Conservation (phyloP, 257 asterid species). For the Solanum pennellii region DNA sequence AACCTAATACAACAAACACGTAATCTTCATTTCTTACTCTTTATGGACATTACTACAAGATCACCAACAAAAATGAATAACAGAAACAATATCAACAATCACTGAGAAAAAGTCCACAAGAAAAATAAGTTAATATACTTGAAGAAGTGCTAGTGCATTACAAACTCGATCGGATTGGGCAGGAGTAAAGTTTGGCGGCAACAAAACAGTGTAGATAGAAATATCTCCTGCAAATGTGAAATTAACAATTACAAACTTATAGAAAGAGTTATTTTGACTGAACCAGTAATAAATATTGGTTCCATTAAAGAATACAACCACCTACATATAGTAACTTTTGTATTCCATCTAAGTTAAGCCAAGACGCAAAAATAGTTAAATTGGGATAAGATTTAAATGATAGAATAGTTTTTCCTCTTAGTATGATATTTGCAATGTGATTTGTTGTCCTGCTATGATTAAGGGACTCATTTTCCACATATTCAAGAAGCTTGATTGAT, state of each 20-base stretch:
- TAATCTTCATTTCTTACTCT: too few species aligned
- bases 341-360: neutral
- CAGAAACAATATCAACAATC: too few species aligned
- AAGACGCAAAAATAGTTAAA: neutral
- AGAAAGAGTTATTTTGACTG: neutral
- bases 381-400: neutral
- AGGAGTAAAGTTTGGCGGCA: neutral
- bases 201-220: neutral
- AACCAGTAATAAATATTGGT: neutral
- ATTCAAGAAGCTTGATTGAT: too few species aligned
- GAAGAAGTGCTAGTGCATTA: too few species aligned
- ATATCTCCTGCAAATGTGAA: slow-evolving; percentile 14
- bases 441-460: too few species aligned
- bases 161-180: neutral
- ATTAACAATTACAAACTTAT: neutral
- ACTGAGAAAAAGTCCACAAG: too few species aligned
- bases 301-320: neutral
- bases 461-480: too few species aligned
- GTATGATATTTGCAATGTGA: too few species aligned
- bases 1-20: too few species aligned
- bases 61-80: too few species aligned
- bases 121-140: too few species aligned
- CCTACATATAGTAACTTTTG: neutral
- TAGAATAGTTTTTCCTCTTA: neutral
- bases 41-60: too few species aligned